A percentile compares a stretch with the other conserved stretches of the same genome.
phyloP scores from a whole-genome alignment of 1,284 basidiomycete genomes.

The Apiotrichum domesticum region DNA sequence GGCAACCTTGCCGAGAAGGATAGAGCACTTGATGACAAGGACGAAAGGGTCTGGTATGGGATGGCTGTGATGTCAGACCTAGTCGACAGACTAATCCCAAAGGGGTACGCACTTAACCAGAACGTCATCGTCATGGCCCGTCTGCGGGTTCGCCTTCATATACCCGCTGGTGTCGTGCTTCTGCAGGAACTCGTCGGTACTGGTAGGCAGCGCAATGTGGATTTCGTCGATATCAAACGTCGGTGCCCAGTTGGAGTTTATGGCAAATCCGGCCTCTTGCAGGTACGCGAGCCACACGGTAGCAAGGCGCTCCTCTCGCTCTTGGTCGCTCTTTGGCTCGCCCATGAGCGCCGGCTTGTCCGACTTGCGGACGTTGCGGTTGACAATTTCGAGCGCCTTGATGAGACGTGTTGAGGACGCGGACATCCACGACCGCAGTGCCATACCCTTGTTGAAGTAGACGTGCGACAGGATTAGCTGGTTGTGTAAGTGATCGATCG shows the following conservation, averaged over 20 bases:
- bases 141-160: conserved; percentile 32
- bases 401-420: conserved; percentile 29
- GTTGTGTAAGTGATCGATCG: background rate
- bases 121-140: conserved; percentile 23
- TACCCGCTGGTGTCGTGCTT: conserved; percentile 5
- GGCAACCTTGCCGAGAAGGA: conserved; percentile 22
- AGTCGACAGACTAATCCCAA: too few species aligned
- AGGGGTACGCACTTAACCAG: conserved; percentile 11
- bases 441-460: conserved; percentile 34
- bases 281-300: conserved; percentile 38
- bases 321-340: conserved; percentile 17
- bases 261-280: conserved; percentile 26
- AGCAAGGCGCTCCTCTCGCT: conserved; percentile 35
- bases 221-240: conserved; percentile 26
- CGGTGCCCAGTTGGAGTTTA: conserved; percentile 30
- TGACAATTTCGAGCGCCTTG: conserved; percentile 31
- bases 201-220: conserved; percentile 25
- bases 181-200: conserved; percentile 20
- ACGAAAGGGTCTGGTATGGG: conserved; percentile 36
- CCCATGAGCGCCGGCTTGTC: conserved; percentile 29
- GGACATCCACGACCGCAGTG: conserved; percentile 32
- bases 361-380: conserved; percentile 21
- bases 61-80: conserved; percentile 21
- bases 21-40: conserved; percentile 26
- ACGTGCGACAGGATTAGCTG: conserved; percentile 31